Conservation (phyloP, 768 basidiomycete genomes). For the Clitopilus hobsonii region DNA sequence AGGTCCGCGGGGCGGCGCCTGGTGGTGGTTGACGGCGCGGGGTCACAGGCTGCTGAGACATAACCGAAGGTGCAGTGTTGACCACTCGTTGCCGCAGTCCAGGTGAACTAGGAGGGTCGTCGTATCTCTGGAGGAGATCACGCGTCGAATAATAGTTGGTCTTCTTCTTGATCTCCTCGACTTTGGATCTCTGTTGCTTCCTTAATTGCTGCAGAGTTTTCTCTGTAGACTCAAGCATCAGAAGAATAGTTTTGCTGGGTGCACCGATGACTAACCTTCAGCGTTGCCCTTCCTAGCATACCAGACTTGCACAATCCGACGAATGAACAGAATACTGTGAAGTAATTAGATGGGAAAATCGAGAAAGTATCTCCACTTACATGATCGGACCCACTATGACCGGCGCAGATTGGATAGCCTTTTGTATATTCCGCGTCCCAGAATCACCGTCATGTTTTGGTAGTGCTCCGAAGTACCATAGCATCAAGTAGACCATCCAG, state of each 20-base stretch:
- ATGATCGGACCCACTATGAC: constrained; percentile 73
- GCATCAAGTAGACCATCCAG: constrained; percentile 68
- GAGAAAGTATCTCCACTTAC: constrained; percentile 40
- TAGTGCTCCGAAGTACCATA: constrained; percentile 67
- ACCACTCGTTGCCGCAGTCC: constrained; percentile 38
- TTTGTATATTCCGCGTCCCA: constrained; percentile 29
- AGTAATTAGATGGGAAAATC: constrained; percentile 3
- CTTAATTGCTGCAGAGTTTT: constrained; percentile 68
- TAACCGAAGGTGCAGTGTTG: constrained; percentile 5
- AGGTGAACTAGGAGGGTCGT: constrained; percentile 43
- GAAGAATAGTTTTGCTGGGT: no score
- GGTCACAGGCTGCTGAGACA: constrained; percentile 2
- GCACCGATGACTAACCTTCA: constrained; percentile 54
- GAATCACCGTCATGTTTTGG: constrained; percentile 33
- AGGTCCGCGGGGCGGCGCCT: neutral
- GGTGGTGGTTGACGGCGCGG: neutral
- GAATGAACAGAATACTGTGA: constrained; percentile 64
- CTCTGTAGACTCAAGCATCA: no score
- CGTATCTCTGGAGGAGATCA: constrained; percentile 86
- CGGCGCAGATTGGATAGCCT: constrained; percentile 44
- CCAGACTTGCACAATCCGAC: constrained; percentile 81
- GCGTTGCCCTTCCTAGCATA: constrained; percentile 74
- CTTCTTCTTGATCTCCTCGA: constrained; percentile 97
- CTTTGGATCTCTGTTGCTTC: constrained; percentile 75
- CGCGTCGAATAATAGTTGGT: constrained; percentile 94